Conservation (phyloP, 306 rosid genomes). For the Malus sieversii region DNA sequence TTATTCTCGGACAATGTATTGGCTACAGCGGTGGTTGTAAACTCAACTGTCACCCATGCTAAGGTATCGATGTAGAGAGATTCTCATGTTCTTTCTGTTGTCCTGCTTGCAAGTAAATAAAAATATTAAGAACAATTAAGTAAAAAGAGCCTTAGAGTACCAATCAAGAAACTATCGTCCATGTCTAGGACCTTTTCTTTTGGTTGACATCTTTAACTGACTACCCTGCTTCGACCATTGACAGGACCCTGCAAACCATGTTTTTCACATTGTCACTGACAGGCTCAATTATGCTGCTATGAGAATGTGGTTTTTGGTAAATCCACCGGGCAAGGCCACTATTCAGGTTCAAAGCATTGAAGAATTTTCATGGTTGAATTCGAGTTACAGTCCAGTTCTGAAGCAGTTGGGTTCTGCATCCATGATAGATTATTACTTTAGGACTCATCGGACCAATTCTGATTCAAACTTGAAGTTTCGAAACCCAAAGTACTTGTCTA, state of each 20-base stretch:
- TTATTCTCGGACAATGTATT: conserved; percentile 87
- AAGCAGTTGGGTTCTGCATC: conserved; percentile 79
- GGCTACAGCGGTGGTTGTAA: conserved; percentile 88
- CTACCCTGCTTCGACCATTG: conserved; percentile 14
- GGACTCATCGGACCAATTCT: conserved; percentile 69
- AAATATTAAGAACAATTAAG: background rate
- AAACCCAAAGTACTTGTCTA: conserved; percentile 91
- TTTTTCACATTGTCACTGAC: conserved; percentile 88
- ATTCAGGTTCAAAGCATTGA: conserved; percentile 83
- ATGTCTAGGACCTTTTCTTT: conserved; percentile 8
- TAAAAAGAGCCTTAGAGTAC: background rate
- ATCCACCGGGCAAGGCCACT: conserved; percentile 77
- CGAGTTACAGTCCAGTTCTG: conserved; percentile 97
- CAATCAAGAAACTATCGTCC: background rate
- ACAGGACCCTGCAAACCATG: conserved; percentile 81
- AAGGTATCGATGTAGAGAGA: conserved; percentile 37
- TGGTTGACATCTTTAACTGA: conserved; percentile 15
- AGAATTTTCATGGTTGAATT: conserved; percentile 88
- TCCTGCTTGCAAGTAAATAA: background rate
- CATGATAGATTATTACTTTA: conserved; percentile 88
- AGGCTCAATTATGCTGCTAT: conserved; percentile 89
- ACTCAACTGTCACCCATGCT: conserved; percentile 69
- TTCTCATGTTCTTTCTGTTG: background rate
- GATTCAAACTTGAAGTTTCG: conserved; percentile 87
- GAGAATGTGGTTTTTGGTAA: conserved; percentile 98